Evolutionary conservation across 306 rosid genomes (phyloP), one percentile per base, ranked within the genome.

Genomic region (Inga leiocalycina): DNA sequence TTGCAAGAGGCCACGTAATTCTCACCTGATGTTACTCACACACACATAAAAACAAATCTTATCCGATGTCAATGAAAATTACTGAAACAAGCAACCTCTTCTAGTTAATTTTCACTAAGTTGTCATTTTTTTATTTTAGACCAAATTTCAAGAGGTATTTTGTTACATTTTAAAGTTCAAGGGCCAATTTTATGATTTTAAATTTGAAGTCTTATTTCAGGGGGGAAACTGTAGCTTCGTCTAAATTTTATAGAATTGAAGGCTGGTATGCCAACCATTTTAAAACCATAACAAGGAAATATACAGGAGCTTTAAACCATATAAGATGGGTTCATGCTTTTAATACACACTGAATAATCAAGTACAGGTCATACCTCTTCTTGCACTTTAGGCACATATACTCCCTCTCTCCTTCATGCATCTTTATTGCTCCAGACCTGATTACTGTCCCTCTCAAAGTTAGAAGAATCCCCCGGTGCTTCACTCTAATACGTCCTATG

Each of bases 331-430:
- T 69, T 24, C 74, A 17, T 39, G 74, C 32, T 17, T 19, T 10
- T 45, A 45, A 71, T 34, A 34, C 65, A 37, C 9, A 6, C 49
- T 5, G 16, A 82, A 54, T 51, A 66, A 8, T 12, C 71, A 61
- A 54, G 69, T 39, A 67, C 61, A 80, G 70, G 37, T 83, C 81
- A 44, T 62, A 90, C 97, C 89, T 89, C 79, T 85, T 88, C 88
- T 92, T 88, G 92, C 99, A 93, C 89, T 91, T 93, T 37, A 86
- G 88, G 88, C 99, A 93, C 87, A 66, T 89, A 68, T 91, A 95
- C 88, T 87, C 89, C 88, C 99, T 93, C 92, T 95, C 99, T 79
- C 99, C 98, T 87, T 95, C 99, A 68, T 92, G 93, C 99, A 95
- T 92, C 88, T 93, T 95, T 81, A 88, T 90, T 17, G 96, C 91